phyloP scores from a whole-genome alignment of 2,329 filamentous ascomycete species.

The Trichoderma asperellum region DNA sequence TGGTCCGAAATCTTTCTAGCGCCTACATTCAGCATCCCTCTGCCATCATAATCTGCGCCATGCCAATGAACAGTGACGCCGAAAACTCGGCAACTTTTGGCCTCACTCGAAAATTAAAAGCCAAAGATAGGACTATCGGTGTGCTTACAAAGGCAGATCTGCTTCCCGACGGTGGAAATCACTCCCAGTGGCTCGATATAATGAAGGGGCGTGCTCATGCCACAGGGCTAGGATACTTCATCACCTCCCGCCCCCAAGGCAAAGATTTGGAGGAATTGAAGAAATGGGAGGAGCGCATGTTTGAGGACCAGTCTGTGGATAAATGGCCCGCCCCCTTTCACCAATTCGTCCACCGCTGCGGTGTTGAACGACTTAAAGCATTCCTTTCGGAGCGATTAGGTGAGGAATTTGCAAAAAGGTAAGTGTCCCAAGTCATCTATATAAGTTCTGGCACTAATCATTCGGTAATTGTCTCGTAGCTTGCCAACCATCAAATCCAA shows the following conservation, averaged over 20 bases:
- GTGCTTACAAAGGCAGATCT: constrained; percentile 87
- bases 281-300: constrained; percentile 57
- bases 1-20: constrained; percentile 71
- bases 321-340: constrained; percentile 57
- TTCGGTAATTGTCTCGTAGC: constrained; percentile 34
- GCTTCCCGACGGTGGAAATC: constrained; percentile 55
- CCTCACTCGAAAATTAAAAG: constrained; percentile 62
- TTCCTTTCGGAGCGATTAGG: constrained; percentile 59
- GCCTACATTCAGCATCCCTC: constrained; percentile 71
- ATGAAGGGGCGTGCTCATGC: constrained; percentile 63
- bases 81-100: constrained; percentile 73
- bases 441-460: neutral
- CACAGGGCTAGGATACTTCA: constrained; percentile 76
- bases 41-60: constrained; percentile 75
- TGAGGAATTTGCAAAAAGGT: constrained; percentile 58
- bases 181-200: constrained; percentile 64
- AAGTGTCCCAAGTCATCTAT: constrained; percentile 26
- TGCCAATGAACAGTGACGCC: constrained; percentile 77
- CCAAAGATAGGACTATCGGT: constrained; percentile 66
- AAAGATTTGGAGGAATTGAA: constrained; percentile 58
- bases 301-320: constrained; percentile 45
- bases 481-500: constrained; percentile 60
- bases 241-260: constrained; percentile 69
- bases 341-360: constrained; percentile 53
- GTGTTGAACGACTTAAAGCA: constrained; percentile 56